Evolutionary conservation across 2,329 filamentous ascomycete genomes (phyloP).

Genomic region (Coleophoma cylindrospora): DNA sequence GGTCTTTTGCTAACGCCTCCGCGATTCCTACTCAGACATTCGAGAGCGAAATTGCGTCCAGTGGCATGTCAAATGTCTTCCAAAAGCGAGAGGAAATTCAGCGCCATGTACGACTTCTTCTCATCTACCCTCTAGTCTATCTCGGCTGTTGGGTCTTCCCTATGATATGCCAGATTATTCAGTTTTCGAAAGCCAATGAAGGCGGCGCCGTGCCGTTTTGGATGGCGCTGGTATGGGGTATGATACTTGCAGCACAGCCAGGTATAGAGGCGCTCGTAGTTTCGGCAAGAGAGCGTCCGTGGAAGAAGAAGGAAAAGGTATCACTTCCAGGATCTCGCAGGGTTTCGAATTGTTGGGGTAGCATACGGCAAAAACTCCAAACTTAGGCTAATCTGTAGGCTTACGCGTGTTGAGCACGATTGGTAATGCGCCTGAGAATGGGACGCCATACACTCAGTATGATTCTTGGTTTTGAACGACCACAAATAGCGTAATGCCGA

Average conservation of each 20-base stretch:
- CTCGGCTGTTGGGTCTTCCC: not conserved
- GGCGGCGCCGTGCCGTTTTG: not conserved
- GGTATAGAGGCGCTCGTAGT: not conserved
- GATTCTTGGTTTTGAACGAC: too few species aligned
- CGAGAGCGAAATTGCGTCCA: too few species aligned
- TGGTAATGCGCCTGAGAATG: too few species aligned
- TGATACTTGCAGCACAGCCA: not conserved
- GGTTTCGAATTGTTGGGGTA: too few species aligned
- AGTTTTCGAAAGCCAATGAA: not conserved
- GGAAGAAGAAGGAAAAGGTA: not conserved
- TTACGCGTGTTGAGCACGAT: too few species aligned
- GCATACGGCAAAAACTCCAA: too few species aligned
- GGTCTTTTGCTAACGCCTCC: too few species aligned
- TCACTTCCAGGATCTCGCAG: not conserved
- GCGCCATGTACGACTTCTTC: not conserved
- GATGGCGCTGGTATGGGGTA: not conserved
- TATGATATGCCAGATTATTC: not conserved
- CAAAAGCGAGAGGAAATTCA: not conserved
- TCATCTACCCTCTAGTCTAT: not conserved
- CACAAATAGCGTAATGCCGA: too few species aligned
- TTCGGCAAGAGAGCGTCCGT: not conserved
- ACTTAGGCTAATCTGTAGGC: too few species aligned
- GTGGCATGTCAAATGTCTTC: not conserved
- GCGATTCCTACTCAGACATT: too few species aligned
- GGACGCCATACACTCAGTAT: too few species aligned